Conservation (phyloP, 2,329 filamentous ascomycete genomes). For the Aciculosporium take region DNA sequence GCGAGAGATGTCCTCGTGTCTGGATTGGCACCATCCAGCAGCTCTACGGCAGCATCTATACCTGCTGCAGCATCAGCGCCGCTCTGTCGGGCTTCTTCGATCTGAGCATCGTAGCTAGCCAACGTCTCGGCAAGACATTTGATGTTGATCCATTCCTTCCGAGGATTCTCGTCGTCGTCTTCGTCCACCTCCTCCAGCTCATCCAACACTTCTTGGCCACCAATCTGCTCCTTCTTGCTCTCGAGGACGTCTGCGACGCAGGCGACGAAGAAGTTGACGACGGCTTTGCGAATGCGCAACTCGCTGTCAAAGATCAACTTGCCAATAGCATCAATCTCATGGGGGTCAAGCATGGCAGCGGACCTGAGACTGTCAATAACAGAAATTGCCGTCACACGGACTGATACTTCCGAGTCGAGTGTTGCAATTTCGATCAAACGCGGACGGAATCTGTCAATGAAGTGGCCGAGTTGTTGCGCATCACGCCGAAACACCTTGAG, state of each 20-base stretch:
- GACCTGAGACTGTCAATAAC: slow-evolving; percentile 71
- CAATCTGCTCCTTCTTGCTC: slow-evolving; percentile 67
- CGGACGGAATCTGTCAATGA: slow-evolving; percentile 80
- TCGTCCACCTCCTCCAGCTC: slow-evolving; percentile 63
- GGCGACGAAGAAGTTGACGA: slow-evolving; percentile 79
- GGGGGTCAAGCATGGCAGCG: slow-evolving; percentile 74
- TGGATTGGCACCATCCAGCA: slow-evolving; percentile 48
- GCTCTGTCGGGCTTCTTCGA: slow-evolving; percentile 39
- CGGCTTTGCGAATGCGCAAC: slow-evolving; percentile 68
- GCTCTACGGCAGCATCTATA: slow-evolving; percentile 35
- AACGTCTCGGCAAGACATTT: slow-evolving; percentile 82
- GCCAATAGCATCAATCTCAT: slow-evolving; percentile 79
- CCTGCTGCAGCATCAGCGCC: slow-evolving; percentile 27
- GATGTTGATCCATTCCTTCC: slow-evolving; percentile 75
- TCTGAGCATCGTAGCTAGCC: slow-evolving; percentile 62
- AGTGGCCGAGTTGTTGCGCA: slow-evolving; percentile 73
- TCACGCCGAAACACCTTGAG: slow-evolving; percentile 65
- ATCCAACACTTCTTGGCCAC: slow-evolving; percentile 61
- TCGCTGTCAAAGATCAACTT: slow-evolving; percentile 83
- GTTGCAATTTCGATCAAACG: slow-evolving; percentile 88
- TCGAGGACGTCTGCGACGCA: slow-evolving; percentile 74
- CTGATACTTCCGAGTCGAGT: slow-evolving; percentile 64
- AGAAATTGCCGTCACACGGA: slow-evolving; percentile 67
- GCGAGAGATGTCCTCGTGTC: slow-evolving; percentile 79
- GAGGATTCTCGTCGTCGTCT: slow-evolving; percentile 62